Base-by-base conservation (phyloP, 2,329 filamentous ascomycete species). In the Seiridium cupressi region DNA sequence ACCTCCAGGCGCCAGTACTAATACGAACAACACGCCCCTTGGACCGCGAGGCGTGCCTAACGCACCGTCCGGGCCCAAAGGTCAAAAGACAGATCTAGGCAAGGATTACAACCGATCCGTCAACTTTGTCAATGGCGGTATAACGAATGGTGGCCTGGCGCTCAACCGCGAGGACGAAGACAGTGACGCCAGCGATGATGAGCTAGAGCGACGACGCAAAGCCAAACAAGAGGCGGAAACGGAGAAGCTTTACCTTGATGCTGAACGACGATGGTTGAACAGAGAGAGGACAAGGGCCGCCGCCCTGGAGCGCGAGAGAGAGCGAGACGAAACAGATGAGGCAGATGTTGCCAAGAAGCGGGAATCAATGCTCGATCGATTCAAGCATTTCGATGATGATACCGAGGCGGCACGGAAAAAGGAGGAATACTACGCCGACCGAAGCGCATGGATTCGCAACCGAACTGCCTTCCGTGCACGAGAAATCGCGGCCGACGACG, bases 191-290 rank as follows among this genome's bases (percentile, higher is more conserved):
- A 92, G 89, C 64, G 95, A 99, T 69, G 88, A 89, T 10, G 94
- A 98, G 72, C 80, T 98, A 0, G 89, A 96, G 72, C 82, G 83
- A 35, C 84, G 93, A 51, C 86, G 89, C 18, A 77, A 86, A 63
- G 84, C 85, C 32, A 93, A 92, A 74, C 87, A 88, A 65, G 83
- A 89, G 42, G 81, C 88, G 0, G 93, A 97, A 31, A 83, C 87
- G 0, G 91, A 97, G 53, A 92, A 93, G 70, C 80, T 86, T 51
- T 97, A 92, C 71, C 80, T 90, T 0, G 93, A 97, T 67, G 89
- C 93, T 48, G 92, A 97, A 72, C 87, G 92, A 36, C 89, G 92
- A 63, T 98, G 94, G 94, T 81, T 92, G 34, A 96, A 96, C 72
- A 87, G 93, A 49, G 95, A 99, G 73, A 86, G 90, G 58, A 90